Evolutionary conservation across 805 yeast genomes (phyloP).

Genomic region (Spathaspora gorwiae): DNA sequence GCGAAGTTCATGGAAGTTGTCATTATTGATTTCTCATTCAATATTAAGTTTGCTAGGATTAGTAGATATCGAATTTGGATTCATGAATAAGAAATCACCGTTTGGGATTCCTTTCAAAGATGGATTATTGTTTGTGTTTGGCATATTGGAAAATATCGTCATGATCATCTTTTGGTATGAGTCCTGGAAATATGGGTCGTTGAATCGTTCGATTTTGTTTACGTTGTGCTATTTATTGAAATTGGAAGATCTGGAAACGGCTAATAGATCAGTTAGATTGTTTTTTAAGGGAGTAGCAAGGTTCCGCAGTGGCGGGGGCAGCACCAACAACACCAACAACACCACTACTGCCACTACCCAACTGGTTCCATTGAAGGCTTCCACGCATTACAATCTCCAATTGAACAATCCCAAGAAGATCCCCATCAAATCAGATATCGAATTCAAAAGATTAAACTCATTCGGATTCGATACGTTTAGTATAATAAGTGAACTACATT

Average conservation of each 20-base stretch:
- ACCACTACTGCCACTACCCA: not conserved
- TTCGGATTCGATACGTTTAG: slow-evolving; percentile 19
- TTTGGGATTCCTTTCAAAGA: not conserved
- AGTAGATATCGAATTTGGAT: not conserved
- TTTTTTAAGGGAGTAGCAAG: not conserved
- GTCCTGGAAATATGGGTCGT: not conserved
- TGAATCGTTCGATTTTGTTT: slow-evolving; percentile 2
- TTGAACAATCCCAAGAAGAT: no score
- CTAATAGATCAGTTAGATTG: not conserved
- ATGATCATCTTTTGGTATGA: slow-evolving; percentile 5
- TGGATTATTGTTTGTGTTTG: slow-evolving; percentile 2
- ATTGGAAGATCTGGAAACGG: slow-evolving; percentile 1
- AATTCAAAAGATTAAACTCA: no score
- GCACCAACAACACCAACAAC: not conserved
- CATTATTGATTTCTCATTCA: slow-evolving; percentile 3
- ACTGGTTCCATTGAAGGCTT: no score
- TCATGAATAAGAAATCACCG: not conserved
- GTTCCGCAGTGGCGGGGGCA: not conserved
- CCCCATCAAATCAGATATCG: no score
- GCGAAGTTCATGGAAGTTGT: not conserved
- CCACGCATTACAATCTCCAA: no score
- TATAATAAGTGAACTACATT: slow-evolving; percentile 17
- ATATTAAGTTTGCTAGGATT: not conserved
- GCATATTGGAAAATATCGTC: slow-evolving; percentile 3
- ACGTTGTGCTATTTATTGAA: slow-evolving; percentile 3